Conservation (phyloP, 2,329 filamentous ascomycete genomes). For the Rugonectria rugulosa region DNA sequence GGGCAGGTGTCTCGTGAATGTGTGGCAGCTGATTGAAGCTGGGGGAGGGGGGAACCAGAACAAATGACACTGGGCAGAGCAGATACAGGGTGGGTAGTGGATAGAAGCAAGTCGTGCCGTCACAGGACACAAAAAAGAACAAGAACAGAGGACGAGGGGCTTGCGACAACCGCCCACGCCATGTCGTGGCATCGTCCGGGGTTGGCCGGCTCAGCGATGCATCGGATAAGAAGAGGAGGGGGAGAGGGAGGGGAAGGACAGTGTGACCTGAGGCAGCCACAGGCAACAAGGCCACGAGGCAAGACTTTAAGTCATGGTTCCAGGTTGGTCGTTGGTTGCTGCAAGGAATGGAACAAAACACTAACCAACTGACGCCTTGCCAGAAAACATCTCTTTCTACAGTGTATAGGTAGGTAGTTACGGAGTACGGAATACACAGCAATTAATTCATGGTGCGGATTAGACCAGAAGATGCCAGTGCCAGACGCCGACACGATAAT, state of each 20-base stretch:
- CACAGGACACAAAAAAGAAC: not conserved
- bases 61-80: not conserved
- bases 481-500: no score
- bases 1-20: conserved; percentile 15
- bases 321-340: not conserved
- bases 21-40: conserved; percentile 13
- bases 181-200: conserved; percentile 14
- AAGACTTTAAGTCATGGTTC: not conserved
- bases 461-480: not conserved
- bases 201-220: not conserved
- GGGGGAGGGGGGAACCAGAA: not conserved
- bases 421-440: no score
- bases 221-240: conserved; percentile 3
- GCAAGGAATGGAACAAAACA: not conserved
- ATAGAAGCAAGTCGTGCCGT: not conserved
- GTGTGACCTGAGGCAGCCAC: conserved; percentile 16
- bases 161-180: not conserved
- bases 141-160: not conserved
- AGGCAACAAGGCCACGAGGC: conserved; percentile 6
- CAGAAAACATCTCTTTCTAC: not conserved
- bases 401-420: not conserved
- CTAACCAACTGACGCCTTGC: conserved; percentile 5
- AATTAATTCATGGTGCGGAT: no score
- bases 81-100: not conserved
- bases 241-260: not conserved